A percentile compares a stretch with the other conserved stretches of the same genome.
Evolutionary conservation across 371 early-diverging fungal species (phyloP).

Genomic region (Phascolomyces articulosus): DNA sequence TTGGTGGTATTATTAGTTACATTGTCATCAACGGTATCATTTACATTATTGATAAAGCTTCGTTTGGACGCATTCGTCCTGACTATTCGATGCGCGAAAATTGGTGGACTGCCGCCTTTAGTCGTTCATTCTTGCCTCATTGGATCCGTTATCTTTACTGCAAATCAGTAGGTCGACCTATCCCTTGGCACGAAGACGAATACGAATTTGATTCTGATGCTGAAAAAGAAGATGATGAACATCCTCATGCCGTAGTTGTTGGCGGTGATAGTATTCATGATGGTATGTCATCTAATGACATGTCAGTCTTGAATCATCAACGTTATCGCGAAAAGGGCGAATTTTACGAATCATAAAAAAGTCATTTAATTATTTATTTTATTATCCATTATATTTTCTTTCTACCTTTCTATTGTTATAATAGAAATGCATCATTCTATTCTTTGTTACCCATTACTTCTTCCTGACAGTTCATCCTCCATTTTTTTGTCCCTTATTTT

Average conservation of each 20-base stretch:
- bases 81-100: constrained; percentile 51
- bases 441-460: not conserved
- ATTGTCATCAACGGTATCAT: constrained; percentile 60
- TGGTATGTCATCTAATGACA: not conserved
- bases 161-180: constrained; percentile 26
- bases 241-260: constrained; percentile 1
- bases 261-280: constrained; percentile 1
- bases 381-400: too few relatives aligned
- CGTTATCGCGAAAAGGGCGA: constrained; percentile 5
- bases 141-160: constrained; percentile 43
- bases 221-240: constrained; percentile 7
- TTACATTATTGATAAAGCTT: constrained; percentile 47
- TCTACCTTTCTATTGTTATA: too few relatives aligned
- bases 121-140: constrained; percentile 35
- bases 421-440: not conserved
- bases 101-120: constrained; percentile 49
- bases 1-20: constrained; percentile 66
- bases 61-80: constrained; percentile 55
- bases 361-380: not conserved
- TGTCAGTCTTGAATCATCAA: not conserved
- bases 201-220: constrained; percentile 29
- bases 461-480: too few relatives aligned
- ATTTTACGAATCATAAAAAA: not conserved
- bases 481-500: too few relatives aligned
- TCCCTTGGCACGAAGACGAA: constrained; percentile 38